Percentiles rank a stretch among this genome's conserved stretches.
Evolutionary conservation across 306 rosid species (phyloP).

Genomic region (Cicer pinnatifidum): DNA sequence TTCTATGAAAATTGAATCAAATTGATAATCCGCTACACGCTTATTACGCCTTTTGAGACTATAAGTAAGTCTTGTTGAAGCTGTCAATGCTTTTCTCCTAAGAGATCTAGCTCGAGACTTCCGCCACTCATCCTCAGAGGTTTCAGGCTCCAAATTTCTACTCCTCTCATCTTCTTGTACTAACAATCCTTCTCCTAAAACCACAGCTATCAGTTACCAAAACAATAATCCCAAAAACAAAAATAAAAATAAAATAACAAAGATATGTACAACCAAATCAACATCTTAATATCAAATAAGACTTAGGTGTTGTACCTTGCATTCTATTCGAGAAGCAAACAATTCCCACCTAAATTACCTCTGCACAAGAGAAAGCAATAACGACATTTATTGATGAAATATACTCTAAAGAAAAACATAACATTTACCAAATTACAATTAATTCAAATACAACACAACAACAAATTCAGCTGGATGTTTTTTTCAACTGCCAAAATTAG

Average conservation of each 20-base stretch:
- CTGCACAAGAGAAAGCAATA: slow-evolving; percentile 52
- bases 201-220: slow-evolving; percentile 23
- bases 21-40: slow-evolving; percentile 74
- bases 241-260: slow-evolving; percentile 13
- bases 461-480: slow-evolving; percentile 35
- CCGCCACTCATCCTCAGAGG: slow-evolving; percentile 87
- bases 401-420: slow-evolving; percentile 27
- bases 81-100: slow-evolving; percentile 68
- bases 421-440: slow-evolving; percentile 19
- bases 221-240: neutral
- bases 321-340: slow-evolving; percentile 48
- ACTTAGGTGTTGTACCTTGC: slow-evolving; percentile 60
- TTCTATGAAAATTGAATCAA: slow-evolving; percentile 65
- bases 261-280: slow-evolving; percentile 21
- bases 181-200: slow-evolving; percentile 61
- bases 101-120: slow-evolving; percentile 73
- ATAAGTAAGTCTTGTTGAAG: slow-evolving; percentile 64
- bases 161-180: slow-evolving; percentile 64
- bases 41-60: slow-evolving; percentile 71
- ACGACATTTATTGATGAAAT: slow-evolving; percentile 11
- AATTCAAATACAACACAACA: slow-evolving; percentile 26
- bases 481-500: too few species aligned
- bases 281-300: slow-evolving; percentile 31
- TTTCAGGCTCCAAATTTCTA: slow-evolving; percentile 62
- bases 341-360: slow-evolving; percentile 46